A percentile compares a stretch with the other conserved stretches of the same genome.
These are phyloP conservation scores for Evernia prunastri DNA, from an alignment of 495 filamentous ascomycete species.

Conservation along the genomic window DNA sequence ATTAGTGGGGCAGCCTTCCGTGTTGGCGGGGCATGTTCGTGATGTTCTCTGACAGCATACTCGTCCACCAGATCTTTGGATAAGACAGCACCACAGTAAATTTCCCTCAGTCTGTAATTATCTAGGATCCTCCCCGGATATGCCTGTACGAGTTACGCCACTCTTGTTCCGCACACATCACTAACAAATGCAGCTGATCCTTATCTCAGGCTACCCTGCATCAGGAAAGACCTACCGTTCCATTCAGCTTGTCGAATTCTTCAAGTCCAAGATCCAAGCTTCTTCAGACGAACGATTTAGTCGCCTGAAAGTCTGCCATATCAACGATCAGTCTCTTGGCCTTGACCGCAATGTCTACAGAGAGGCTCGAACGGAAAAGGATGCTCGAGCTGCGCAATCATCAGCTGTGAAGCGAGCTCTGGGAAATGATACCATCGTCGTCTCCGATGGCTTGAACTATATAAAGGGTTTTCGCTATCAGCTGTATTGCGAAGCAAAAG, in stretches of 20 bases:
- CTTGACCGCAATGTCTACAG: constrained; percentile 54
- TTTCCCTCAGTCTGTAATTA: not conserved
- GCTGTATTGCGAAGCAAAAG: constrained; percentile 90
- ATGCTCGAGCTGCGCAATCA: constrained; percentile 79
- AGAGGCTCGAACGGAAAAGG: constrained; percentile 72
- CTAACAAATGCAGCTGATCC: constrained; percentile 62
- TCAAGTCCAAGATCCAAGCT: constrained; percentile 44
- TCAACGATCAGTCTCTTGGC: constrained; percentile 60
- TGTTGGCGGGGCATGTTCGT: too few species aligned
- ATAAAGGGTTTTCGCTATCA: constrained; percentile 98
- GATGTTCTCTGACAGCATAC: too few species aligned
- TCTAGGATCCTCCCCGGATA: not conserved
- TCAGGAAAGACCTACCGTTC: constrained; percentile 90
- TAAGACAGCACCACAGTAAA: too few species aligned
- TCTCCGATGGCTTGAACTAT: constrained; percentile 88
- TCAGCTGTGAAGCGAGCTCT: constrained; percentile 80
- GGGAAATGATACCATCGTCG: constrained; percentile 71
- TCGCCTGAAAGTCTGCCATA: constrained; percentile 56
- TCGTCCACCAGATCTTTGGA: too few species aligned
- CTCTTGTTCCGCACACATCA: not conserved
- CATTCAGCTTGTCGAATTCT: constrained; percentile 62
- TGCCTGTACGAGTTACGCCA: constrained; percentile 21
- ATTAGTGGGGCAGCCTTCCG: too few species aligned
- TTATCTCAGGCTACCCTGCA: constrained; percentile 85
- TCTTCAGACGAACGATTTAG: constrained; percentile 45